A percentile compares a stretch with the other conserved stretches of the same genome.
phyloP scores from a whole-genome alignment of 257 asterid genomes.

The Fraxinus americana region DNA sequence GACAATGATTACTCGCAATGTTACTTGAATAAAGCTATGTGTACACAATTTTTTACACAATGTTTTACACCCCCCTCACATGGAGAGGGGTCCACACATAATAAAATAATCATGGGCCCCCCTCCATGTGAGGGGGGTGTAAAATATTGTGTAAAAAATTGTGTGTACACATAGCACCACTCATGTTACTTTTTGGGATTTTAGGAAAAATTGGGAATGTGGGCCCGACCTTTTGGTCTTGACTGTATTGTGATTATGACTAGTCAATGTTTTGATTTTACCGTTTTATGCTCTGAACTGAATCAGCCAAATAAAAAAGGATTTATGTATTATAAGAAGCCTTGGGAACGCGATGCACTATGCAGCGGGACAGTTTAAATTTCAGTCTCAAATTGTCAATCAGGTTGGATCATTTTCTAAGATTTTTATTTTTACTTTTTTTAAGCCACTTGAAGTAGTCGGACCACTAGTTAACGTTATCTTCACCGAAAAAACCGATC shows the following conservation, averaged over 20 bases:
- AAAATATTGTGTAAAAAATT: no score
- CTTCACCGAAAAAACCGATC: not conserved
- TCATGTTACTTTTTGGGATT: constrained; percentile 26
- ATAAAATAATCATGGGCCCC: no score
- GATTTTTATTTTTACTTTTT: not conserved
- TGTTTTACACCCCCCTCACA: no score
- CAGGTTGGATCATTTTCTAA: not conserved
- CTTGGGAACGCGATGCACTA: constrained; percentile 22
- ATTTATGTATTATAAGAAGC: constrained; percentile 25
- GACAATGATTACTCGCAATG: constrained; percentile 33
- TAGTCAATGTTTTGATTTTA: constrained; percentile 23
- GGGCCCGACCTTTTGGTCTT: constrained; percentile 28
- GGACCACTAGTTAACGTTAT: not conserved
- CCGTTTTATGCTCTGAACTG: not conserved
- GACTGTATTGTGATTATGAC: constrained; percentile 29
- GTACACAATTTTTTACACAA: no score
- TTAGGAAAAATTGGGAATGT: constrained; percentile 22
- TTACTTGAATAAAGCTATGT: no score
- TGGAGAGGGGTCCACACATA: no score
- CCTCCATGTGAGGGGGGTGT: no score
- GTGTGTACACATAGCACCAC: no score
- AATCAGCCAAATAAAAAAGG: not conserved
- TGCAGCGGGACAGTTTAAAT: constrained; percentile 8
- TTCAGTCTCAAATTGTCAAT: not conserved
- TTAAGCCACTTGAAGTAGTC: not conserved